phyloP scores from a whole-genome alignment of 164 flowering plant species.

The Santalum album region DNA sequence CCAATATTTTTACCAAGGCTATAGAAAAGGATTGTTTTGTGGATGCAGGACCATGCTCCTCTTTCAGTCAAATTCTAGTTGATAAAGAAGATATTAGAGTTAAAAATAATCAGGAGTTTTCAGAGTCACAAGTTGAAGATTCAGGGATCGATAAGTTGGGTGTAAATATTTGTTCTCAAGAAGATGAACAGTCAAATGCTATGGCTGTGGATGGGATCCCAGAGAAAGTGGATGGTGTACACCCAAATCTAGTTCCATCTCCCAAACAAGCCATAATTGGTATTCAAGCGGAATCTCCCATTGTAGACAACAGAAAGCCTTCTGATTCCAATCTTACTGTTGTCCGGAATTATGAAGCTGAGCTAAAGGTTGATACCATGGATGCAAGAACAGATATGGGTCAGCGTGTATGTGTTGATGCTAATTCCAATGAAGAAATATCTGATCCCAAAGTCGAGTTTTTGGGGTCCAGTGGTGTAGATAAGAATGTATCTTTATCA shows the following conservation, averaged over 20 bases:
- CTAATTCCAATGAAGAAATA: neutral
- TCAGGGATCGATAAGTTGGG: neutral
- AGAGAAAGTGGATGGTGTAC: neutral
- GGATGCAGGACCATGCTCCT: neutral
- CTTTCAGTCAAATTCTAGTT: conserved; percentile 5
- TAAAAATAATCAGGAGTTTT: neutral
- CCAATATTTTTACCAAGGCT: neutral
- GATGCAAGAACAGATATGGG: neutral
- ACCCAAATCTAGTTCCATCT: neutral
- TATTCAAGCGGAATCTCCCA: neutral
- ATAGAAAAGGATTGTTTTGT: neutral
- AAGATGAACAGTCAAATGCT: neutral
- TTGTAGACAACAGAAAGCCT: neutral
- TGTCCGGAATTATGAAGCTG: neutral
- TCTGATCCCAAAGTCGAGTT: neutral
- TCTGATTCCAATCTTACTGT: neutral
- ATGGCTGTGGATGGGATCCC: neutral
- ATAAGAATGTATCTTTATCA: neutral
- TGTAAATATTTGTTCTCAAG: too few relatives aligned
- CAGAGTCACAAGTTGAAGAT: neutral
- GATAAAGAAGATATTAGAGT: conserved; percentile 5
- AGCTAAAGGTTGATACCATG: neutral
- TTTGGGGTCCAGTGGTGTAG: neutral
- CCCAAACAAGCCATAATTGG: neutral
- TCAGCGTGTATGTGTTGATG: neutral